Conservation (phyloP, 2,329 filamentous ascomycete species). For the Pezicula radicicola region DNA sequence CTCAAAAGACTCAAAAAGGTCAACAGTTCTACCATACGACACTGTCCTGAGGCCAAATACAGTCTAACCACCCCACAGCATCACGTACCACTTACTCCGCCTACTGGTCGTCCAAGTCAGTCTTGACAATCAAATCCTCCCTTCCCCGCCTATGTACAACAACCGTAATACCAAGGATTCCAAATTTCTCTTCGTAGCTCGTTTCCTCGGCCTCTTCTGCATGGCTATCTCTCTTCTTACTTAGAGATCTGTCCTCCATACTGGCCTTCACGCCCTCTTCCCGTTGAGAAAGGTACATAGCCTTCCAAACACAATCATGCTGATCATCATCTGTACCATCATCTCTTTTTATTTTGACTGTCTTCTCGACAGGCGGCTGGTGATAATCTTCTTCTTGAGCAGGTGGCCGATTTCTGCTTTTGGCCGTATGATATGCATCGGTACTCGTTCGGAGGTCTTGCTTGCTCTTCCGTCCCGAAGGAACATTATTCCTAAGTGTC, state of each 20-base stretch:
- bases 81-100: neutral
- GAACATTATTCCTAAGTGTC: too few relatives aligned
- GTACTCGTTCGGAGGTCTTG: too few relatives aligned
- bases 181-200: slow-evolving; percentile 1
- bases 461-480: too few relatives aligned
- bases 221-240: too few relatives aligned
- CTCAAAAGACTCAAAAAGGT: neutral
- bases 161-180: slow-evolving; percentile 20
- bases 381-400: too few relatives aligned
- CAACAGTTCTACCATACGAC: neutral
- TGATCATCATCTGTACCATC: slow-evolving; percentile 5
- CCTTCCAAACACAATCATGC: slow-evolving; percentile 21
- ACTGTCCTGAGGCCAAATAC: neutral
- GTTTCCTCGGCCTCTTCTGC: too few relatives aligned
- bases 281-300: slow-evolving; percentile 7
- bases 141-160: slow-evolving; percentile 16
- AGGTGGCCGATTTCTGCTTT: too few relatives aligned
- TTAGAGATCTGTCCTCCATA: neutral
- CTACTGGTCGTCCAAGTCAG: neutral
- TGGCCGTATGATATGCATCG: too few relatives aligned
- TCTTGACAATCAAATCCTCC: slow-evolving; percentile 22
- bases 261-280: neutral
- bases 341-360: neutral
- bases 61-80: slow-evolving; percentile 6
- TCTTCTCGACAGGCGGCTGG: neutral